Evolutionary conservation across 2,329 filamentous ascomycete genomes (phyloP), one percentile per base, ranked within the genome.

Genomic region (Hypoxylon sp.): DNA sequence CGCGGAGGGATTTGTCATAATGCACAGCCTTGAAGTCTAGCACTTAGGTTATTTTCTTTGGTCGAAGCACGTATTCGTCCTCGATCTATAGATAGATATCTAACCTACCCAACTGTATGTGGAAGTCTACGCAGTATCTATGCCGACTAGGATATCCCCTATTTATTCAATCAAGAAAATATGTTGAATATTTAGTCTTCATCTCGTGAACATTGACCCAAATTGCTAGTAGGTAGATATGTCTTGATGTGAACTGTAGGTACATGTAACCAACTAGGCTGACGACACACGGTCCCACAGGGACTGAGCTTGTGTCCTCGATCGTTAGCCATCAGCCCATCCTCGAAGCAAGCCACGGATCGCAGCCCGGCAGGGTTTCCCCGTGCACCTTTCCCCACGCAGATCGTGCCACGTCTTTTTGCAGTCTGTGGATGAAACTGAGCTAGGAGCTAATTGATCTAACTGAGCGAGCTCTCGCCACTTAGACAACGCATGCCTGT

Each of bases 401-500:
- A 68, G 68, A 68, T 70, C 55, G 65, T 70, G 68, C 68, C 68
- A 70, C 68, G 68, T 70, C 68, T 70, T 55, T 54, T 52, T 65
- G 61, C 56, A 22, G 29, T 58, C 44, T 26, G 46, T 42, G 46
- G 50, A 50, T 62, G 54, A 59, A 66, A 66, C 51, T 50, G 55
- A 60, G 39, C 39, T 44, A 44, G 29, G 29, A 44, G 19, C n/a
- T n/a, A 44, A 10, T 10, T 39, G 14, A 39, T 6, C 60, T 61
- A 54, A 44, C 39, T 33, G 35, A 37, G 44, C 55, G n/a, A 17
- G 26, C 47, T 24, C 24, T 65, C 46, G 52, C 65, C 47, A 66
- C 63, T 50, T 33, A 33, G 31, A 50, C 46, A 53, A 48, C 57
- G 4, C 14, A 54, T 47, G 52, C 26, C 24, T 53, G 37, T 56